Conservation (phyloP, 164 flowering plant genomes). For the Euptelea pleiosperma region DNA sequence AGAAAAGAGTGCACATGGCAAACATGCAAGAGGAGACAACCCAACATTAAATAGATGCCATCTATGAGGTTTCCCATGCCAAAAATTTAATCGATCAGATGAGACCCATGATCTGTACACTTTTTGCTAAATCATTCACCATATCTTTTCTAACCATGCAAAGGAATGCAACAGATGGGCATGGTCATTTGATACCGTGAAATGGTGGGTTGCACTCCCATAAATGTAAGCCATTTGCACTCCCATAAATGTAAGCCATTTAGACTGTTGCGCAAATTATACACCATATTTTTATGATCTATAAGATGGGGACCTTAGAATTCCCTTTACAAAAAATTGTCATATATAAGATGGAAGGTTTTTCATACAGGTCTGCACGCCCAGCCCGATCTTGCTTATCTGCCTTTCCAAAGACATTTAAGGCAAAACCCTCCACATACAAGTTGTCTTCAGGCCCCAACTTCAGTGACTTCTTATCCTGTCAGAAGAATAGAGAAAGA, state of each 20-base stretch:
- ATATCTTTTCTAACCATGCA: too few species aligned
- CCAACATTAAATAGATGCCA: background rate
- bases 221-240: background rate
- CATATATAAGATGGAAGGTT: constrained; percentile 1
- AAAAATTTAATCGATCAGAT: background rate
- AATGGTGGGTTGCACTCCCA: background rate
- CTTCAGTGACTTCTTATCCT: constrained; percentile 86
- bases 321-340: background rate
- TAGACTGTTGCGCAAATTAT: too few species aligned
- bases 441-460: constrained; percentile 82
- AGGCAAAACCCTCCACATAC: constrained; percentile 91
- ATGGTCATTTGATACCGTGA: background rate
- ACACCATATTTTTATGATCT: too few species aligned
- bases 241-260: too few species aligned
- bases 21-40: background rate
- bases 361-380: constrained; percentile 81
- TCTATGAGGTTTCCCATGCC: background rate
- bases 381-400: constrained; percentile 99
- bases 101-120: too few species aligned
- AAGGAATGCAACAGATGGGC: background rate
- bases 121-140: background rate
- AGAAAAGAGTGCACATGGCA: background rate
- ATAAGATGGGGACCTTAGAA: too few species aligned
- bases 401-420: constrained; percentile 82
- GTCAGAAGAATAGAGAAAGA: constrained; percentile 19